Evolutionary conservation across 2,329 filamentous ascomycete species (phyloP), one percentile per base, ranked within the genome.

Genomic region (Sclerotinia sclerotiorum): DNA sequence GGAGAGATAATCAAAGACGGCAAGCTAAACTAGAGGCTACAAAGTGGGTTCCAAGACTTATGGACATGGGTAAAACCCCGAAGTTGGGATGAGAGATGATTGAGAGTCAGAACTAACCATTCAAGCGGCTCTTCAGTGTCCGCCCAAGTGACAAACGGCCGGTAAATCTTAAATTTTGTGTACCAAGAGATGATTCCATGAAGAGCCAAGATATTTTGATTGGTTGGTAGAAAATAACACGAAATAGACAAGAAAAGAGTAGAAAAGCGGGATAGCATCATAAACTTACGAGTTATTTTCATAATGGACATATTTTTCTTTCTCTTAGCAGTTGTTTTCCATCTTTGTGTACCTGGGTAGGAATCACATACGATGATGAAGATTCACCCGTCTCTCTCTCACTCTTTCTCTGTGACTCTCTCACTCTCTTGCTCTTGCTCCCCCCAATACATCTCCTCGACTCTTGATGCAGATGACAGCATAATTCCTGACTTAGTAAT

Each of bases 141-240:
- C 32, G 21, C 21, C 29, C 17, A 49, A n/a, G 17, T 62, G 19
- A 49, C 44, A 32, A 49, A 62, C 27, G 32, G 21, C 44, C 44
- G 58, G 35, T 49, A 44, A 62, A 62, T 62, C 29, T 62, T 49
- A 62, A 49, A 62, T 62, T 62, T 62, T 49, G 58, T 62, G 60
- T 51, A 51, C 46, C 60, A 51, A 51, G 29, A 62, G 60, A 62
- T 13, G 32, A 61, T 21, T 17, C 44, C 10, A 29, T 49, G 17
- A 21, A 61, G 35, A 49, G 46, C 60, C 60, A 62, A 27, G 60
- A 51, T 27, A 49, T 51, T 51, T 62, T 62, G 44, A 62, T 51
- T 62, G 58, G 21, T 19, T 62, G 44, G 29, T 35, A 32, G 44
- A 17, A 35, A 24, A 49, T 11, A 24, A 51, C 35, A 51, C 21